A percentile compares a stretch with the other conserved stretches of the same genome.
Conservation (phyloP, 2,329 filamentous ascomycete species). For the Domatiomyces catenatus region DNA sequence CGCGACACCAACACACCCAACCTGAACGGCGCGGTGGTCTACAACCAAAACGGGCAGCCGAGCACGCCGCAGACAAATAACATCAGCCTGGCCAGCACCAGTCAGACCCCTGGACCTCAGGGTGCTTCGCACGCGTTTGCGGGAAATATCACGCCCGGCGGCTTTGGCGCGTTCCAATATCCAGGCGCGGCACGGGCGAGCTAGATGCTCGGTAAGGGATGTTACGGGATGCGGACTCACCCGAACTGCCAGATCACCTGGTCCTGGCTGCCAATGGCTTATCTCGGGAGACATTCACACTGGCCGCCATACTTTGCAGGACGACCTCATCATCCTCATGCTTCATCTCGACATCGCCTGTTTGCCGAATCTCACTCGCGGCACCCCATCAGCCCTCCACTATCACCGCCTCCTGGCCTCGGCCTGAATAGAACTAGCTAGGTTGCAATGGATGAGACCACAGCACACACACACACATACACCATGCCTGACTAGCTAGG, state of each 20-base stretch:
- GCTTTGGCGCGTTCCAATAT: constrained; percentile 54
- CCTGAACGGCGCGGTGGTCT: constrained; percentile 39
- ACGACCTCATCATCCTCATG: no score
- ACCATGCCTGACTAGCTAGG: no score
- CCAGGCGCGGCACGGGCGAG: constrained; percentile 1
- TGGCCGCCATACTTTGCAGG: no score
- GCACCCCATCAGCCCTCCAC: no score
- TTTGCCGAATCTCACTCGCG: no score
- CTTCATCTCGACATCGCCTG: no score
- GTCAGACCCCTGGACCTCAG: constrained; percentile 32
- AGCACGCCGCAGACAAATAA: constrained; percentile 52
- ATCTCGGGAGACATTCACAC: no score
- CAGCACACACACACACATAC: no score
- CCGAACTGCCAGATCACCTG: background rate
- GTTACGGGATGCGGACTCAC: background rate
- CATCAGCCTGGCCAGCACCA: constrained; percentile 29
- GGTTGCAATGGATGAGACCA: no score
- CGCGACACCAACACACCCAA: constrained; percentile 28
- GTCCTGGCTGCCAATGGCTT: no score
- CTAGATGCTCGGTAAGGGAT: background rate
- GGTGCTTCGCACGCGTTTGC: constrained; percentile 32
- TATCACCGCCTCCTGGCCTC: no score
- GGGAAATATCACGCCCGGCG: constrained; percentile 64
- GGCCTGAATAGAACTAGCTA: no score
- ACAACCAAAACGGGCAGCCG: constrained; percentile 36